Evolutionary conservation across 2,329 filamentous ascomycete genomes (phyloP).

Genomic region (Nigrospora oryzae): DNA sequence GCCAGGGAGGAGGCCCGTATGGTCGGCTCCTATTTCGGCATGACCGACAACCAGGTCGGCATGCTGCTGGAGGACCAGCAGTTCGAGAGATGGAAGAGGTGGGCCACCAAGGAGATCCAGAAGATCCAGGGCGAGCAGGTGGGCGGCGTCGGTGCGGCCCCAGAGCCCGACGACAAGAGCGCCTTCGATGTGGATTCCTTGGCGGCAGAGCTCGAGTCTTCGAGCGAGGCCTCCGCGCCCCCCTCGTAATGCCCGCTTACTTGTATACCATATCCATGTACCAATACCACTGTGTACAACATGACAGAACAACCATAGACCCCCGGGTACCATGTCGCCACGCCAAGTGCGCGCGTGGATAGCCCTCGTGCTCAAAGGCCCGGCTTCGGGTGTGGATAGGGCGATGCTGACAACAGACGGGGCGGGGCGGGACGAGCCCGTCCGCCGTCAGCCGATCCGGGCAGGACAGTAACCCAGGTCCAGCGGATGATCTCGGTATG

Average conservation of each 20-base stretch:
- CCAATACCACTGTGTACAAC: background rate
- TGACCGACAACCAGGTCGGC: conserved; percentile 63
- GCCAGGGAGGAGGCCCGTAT: conserved; percentile 80
- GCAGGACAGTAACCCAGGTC: too few species aligned
- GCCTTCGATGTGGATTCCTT: conserved; percentile 3
- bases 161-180: background rate
- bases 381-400: too few species aligned
- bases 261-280: conserved; percentile 2
- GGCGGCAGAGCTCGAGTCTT: conserved; percentile 1
- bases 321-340: too few species aligned
- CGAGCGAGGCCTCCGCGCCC: background rate
- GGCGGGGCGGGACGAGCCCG: too few species aligned
- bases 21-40: conserved; percentile 84
- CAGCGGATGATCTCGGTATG: too few species aligned
- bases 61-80: conserved; percentile 73
- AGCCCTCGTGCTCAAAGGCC: too few species aligned
- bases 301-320: too few species aligned
- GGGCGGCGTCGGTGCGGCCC: conserved; percentile 13
- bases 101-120: conserved; percentile 17
- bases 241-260: background rate
- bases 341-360: too few species aligned
- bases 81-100: conserved; percentile 73
- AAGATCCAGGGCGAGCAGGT: conserved; percentile 13
- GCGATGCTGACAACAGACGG: too few species aligned
- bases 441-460: too few species aligned